Conservation (phyloP, 371 early-diverging fungal species). For the Apophysomyces trapeziformis region DNA sequence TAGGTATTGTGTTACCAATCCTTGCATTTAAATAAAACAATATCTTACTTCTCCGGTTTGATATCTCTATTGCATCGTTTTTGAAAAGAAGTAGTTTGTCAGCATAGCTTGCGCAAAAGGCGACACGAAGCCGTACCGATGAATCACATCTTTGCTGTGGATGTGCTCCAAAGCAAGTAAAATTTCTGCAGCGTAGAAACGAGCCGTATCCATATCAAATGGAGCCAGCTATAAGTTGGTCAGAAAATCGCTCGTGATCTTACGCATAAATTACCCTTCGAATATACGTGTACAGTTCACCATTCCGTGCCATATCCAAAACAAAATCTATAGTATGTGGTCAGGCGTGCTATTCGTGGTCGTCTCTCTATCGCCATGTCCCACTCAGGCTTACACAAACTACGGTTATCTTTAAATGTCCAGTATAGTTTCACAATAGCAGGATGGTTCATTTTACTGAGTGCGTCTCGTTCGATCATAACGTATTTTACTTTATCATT, state of each 20-base stretch:
- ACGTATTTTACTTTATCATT: constrained; percentile 96
- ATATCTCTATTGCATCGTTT: constrained; percentile 64
- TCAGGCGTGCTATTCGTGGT: too few species aligned
- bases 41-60: constrained; percentile 84
- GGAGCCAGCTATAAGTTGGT: constrained; percentile 60
- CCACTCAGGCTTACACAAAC: constrained; percentile 68
- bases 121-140: constrained; percentile 46
- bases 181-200: constrained; percentile 92
- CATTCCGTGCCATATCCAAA: constrained; percentile 87
- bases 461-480: constrained; percentile 88
- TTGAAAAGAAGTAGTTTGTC: neutral
- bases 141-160: constrained; percentile 82
- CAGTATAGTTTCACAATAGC: constrained; percentile 90
- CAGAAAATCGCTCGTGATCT: neutral
- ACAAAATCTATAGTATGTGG: constrained; percentile 69
- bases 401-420: constrained; percentile 91
- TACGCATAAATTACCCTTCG: constrained; percentile 51
- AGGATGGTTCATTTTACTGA: constrained; percentile 86
- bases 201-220: constrained; percentile 69
- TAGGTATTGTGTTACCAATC: constrained; percentile 18
- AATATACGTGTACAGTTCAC: constrained; percentile 86
- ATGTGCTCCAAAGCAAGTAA: constrained; percentile 84
- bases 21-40: neutral
- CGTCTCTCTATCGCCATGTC: too few species aligned
- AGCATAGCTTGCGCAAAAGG: neutral